Base-by-base conservation (phyloP, 495 filamentous ascomycete genomes). In the Tuber calosporum region DNA sequence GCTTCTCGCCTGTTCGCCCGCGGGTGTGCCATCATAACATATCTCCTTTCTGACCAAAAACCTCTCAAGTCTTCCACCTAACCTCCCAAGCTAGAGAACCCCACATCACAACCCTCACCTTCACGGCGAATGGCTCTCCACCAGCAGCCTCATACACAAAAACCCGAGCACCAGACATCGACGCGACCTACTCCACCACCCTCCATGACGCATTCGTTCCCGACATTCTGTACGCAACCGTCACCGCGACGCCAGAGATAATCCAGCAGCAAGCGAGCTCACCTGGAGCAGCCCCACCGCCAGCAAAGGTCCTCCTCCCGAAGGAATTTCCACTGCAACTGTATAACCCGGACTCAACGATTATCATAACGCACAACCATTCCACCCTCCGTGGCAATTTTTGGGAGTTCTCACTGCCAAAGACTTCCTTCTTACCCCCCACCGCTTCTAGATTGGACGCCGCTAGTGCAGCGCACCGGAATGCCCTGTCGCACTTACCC, bases 351-450 rank as follows among this genome's bases (percentile, higher is more conserved):
- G 94, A 97, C 84, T 94, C 96, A 82, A 85, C 91, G 75, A 84
- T 98, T 39, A 71, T 84, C 0, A 85, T 98, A 66, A 88, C 86
- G 81, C 87, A 91, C 81, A 87, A 91, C 73, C 91, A 90, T 77
- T 89, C 88, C 68, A 89, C 88, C 38, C 66, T 81, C 13, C 77
- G 76, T 1, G 79, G 79, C 15, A 88, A 92, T 36, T 87, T 86
- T 68, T 99, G 94, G 89, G 92, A 94, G 72, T 99, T 99, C 82
- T 92, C 94, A 80, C 90, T 99, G 85, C 95, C 95, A 0, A 89
- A 94, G 80, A 88, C 88, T 70, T 91, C 89, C 66, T 99, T 99
- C 82, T 86, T 90, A 6, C 86, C 89, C 70, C 95, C 95, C 0
- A 94, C 91, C 0, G 83, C 85, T 0, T 93, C 91, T 15, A 86